phyloP scores from a whole-genome alignment of 768 basidiomycete species.

The Rhodotorula kratochvilovae region DNA sequence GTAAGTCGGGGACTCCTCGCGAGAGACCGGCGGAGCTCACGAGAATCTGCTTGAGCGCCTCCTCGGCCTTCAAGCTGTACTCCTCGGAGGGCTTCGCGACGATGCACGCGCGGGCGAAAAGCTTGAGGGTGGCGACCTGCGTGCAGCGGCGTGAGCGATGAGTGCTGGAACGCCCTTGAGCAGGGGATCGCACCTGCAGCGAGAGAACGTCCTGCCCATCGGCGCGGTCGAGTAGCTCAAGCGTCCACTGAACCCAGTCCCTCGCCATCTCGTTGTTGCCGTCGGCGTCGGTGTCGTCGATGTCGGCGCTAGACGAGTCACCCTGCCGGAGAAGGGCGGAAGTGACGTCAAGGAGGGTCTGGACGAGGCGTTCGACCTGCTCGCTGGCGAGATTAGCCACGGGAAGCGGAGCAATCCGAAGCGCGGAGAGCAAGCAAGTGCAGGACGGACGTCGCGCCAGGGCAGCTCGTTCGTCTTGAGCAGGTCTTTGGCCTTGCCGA shows the following conservation, averaged over 20 bases:
- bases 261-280: not conserved
- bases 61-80: not conserved
- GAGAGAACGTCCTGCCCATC: not conserved
- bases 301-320: no score
- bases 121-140: constrained; percentile 1
- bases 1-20: no score
- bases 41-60: not conserved
- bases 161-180: rapidly evolving
- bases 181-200: not conserved
- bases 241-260: not conserved
- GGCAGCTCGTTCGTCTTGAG: not conserved
- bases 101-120: constrained; percentile 4
- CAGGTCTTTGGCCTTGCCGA: not conserved
- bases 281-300: not conserved
- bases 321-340: not conserved
- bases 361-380: constrained; percentile 1
- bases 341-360: not conserved
- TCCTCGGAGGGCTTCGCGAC: not conserved
- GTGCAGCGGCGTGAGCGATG: no score
- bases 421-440: not conserved
- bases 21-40: not conserved
- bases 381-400: not conserved
- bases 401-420: no score
- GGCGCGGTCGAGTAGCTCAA: not conserved
- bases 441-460: not conserved